Conservation (phyloP, 306 rosid species). For the Myrica gale region DNA sequence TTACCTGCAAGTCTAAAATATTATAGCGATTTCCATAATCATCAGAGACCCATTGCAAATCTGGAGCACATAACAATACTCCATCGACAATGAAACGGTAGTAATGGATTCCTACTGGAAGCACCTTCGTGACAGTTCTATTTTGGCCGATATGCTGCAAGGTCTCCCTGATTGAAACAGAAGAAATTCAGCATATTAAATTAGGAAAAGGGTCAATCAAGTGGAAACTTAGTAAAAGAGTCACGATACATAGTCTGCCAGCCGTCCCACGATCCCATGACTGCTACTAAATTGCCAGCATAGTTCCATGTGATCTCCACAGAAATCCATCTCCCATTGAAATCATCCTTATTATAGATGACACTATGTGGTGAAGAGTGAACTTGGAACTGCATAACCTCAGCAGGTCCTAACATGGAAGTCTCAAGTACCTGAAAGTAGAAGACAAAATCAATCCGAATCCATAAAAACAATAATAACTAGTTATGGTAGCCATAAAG, state of each 20-base stretch:
- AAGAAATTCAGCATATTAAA: conserved; percentile 30
- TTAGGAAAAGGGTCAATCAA: conserved; percentile 5
- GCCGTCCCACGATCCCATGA: conserved; percentile 87
- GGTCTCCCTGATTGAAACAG: conserved; percentile 52
- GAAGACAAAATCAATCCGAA: neutral
- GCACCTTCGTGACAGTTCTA: conserved; percentile 48
- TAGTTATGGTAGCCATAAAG: too few relatives aligned
- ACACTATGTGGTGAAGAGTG: conserved; percentile 30
- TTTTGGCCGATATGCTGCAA: conserved; percentile 44
- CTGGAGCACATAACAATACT: conserved; percentile 63
- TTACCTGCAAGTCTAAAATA: conserved; percentile 80
- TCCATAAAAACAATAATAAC: too few relatives aligned
- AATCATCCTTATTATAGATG: conserved; percentile 34
- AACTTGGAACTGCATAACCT: conserved; percentile 28
- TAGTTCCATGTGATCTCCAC: conserved; percentile 71
- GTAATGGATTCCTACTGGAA: conserved; percentile 62
- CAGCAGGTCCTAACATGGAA: conserved; percentile 33
- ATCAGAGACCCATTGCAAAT: conserved; percentile 53
- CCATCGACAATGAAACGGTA: conserved; percentile 83
- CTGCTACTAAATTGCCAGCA: conserved; percentile 54
- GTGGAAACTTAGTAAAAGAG: conserved; percentile 1
- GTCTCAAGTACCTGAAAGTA: conserved; percentile 44
- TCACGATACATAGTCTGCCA: conserved; percentile 64
- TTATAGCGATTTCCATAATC: conserved; percentile 57
- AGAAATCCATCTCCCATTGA: conserved; percentile 38